Evolutionary conservation across 306 rosid species (phyloP), one percentile per base, ranked within the genome.

Genomic region (Astragalus membranaceus): DNA sequence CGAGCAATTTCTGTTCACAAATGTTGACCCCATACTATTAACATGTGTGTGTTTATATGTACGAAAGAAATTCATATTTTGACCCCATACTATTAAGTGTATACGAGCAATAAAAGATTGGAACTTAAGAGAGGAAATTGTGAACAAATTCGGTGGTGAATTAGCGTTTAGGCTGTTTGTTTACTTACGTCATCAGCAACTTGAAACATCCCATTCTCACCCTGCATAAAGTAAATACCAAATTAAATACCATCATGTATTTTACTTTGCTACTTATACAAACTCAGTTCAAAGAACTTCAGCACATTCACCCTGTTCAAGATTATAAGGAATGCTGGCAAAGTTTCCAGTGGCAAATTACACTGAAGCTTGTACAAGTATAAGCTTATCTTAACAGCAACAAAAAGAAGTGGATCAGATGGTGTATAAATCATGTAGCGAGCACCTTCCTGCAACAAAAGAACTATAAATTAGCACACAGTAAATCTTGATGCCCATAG

Each of bases 161-260:
- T 4, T 26, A 13, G 43, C 16, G 58, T 52, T 39, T 47, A 26
- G 62, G 50, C 68, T 52, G 33, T 54, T 39, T 41, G 62, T 15
- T 58, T 52, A 70, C 98, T 86, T 85, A 92, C 98, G 83, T 88
- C 98, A 69, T 88, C 96, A 55, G 95, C 96, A 72, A 92, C 84
- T 79, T 78, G 90, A 68, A 92, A 75, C 48, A 69, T 47, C 67
- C 96, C 96, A 36, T 80, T 76, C 55, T 86, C 66, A 75, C 69
- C 88, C 98, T 92, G 92, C 88, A 88, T 29, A 79, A 70, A 57
- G 44, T 4, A 70, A 78, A 73, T 47, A 29, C 53, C 47, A 55
- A 69, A 55, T 17, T 60, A 46, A 68, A 8, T 58, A 56, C 32
- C 49, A 33, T 72, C 55, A 29, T 39, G 54, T 58, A 55, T 42